Base-by-base conservation (phyloP, 164 flowering plant genomes). In the Paratinospora sagittata region DNA sequence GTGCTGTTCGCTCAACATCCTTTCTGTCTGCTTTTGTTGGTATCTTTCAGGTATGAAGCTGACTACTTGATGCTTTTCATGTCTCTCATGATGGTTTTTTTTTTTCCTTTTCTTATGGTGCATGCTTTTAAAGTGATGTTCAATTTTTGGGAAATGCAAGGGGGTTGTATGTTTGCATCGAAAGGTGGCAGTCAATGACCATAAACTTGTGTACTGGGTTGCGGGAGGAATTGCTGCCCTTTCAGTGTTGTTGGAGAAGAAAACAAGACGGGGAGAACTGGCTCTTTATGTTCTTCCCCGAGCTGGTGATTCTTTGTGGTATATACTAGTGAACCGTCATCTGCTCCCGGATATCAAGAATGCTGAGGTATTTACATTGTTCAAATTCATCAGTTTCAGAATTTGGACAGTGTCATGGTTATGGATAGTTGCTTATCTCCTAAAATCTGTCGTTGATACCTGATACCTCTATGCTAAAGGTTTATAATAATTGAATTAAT, bases 11-110 rank as follows among this genome's bases (percentile, higher is more conserved):
- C 66, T 94, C 97, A 23, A 94, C 98, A 34, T 36, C 90, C 10
- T 94, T 94, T 78, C 84, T 94, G 81, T 94, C 98, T 55, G 93
- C 92, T 65, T 94, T 94, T 82, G 97, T 90, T 78, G 97, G 95
- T 67, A 84, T 90, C 72, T 95, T 95, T 82, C 98, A 95, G 98
- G 98, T 92, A 76, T 55, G 16, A 69, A 16, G 63, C 61, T 68
- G 23, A 19, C 1, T 55, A 19, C 24, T 55, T 47, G 62, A n/a
- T 52, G 2, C 37, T 8, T 13, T 52, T 52, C 13, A 19, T 16
- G 6, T 33, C 24, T 67, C 3, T 67, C 23, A n/a, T 39, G 21
- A 8, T 36, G 39, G 67, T 30, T 62, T 62, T 5, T 30, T 24
- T 0, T 62, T 62, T 30, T 6, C 6, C 8, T 62, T 65, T 65